Percentiles rank a stretch among this genome's conserved stretches.
Evolutionary conservation across 192 early-diverging fungal genomes (phyloP).

Genomic region (Gamsiella multidivaricata): DNA sequence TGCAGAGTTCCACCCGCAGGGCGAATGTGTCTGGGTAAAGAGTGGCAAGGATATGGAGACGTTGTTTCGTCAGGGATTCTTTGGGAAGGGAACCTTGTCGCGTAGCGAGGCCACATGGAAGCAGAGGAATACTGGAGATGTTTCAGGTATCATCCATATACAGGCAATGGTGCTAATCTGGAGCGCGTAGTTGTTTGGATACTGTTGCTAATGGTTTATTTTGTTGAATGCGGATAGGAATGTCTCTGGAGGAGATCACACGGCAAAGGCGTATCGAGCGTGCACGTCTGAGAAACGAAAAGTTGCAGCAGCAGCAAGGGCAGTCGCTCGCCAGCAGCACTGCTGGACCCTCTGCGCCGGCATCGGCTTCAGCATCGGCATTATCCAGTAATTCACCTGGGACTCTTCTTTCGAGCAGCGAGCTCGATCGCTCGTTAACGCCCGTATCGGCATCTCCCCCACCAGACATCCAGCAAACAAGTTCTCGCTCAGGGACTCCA

Average conservation of each 20-base stretch:
- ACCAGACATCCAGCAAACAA: too few relatives aligned
- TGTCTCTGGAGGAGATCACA: slow-evolving; percentile 57
- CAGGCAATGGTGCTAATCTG: too few relatives aligned
- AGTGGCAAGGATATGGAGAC: slow-evolving; percentile 36
- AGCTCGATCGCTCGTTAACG: too few relatives aligned
- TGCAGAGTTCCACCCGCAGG: slow-evolving; percentile 28
- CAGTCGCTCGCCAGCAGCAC: background rate
- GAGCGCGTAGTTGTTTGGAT: too few relatives aligned
- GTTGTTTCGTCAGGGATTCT: slow-evolving; percentile 75
- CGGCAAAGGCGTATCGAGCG: slow-evolving; percentile 44
- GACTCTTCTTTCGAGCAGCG: too few relatives aligned
- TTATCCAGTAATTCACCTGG: background rate
- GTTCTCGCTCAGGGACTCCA: background rate
- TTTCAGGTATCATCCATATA: slow-evolving; percentile 16
- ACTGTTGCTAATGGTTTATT: too few relatives aligned
- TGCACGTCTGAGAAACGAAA: slow-evolving; percentile 18
- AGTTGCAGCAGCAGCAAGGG: background rate
- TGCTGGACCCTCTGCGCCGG: background rate
- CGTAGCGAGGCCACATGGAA: slow-evolving; percentile 85
- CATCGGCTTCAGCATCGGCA: background rate
- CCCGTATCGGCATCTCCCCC: too few relatives aligned
- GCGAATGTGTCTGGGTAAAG: slow-evolving; percentile 34
- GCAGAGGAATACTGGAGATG: slow-evolving; percentile 29
- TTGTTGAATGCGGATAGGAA: too few relatives aligned
- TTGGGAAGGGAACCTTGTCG: slow-evolving; percentile 83